Evolutionary conservation across 106 monocot genomes (phyloP), one percentile per base, ranked within the genome.

Genomic region (Cymbidium sinense): DNA sequence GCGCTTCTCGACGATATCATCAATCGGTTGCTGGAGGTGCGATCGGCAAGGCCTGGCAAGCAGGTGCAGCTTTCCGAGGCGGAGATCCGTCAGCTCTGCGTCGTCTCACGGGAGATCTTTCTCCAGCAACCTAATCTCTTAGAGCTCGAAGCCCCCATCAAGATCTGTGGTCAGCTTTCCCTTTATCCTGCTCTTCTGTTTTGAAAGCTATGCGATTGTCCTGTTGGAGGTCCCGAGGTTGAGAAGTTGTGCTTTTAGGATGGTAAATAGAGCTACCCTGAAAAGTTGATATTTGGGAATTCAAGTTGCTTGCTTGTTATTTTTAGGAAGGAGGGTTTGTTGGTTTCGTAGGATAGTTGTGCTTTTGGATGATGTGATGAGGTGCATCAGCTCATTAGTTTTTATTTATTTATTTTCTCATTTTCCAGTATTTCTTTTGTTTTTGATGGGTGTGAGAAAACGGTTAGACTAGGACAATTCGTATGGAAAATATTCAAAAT

Each of bases 91-190:
- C 84, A 86, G 77, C 84, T 89, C 54, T 89, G 89, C 70, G 77
- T 55, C 67, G 79, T 74, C n/a, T 89, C 89, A 27, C 77, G 84
- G 64, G 84, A 89, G 34, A 89, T 89, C 81, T 89, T 89, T 74
- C 84, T 89, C 55, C 33, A 74, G 67, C 89, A 89, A 61, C 86
- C 89, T 52, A 84, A 81, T 50, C 84, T 89, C 25, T 70, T 89
- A 29, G 89, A 89, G 74, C 84, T 89, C n/a, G 89, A 86, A 70
- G 89, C 89, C 0, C 89, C 86, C 30, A 89, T 89, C 81, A 89
- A 89, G 79, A 89, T 89, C 72, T 89, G 89, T 41, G 89, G 89
- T 86, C 44, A 72, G 80, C 67, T 25, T n/a, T 23, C 67, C 6
- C 30, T 33, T n/a, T 70, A 67, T 41, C 17, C 13, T 50, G 2